These are phyloP conservation scores for Diaporthe sp. DNA, from an alignment of 2,329 filamentous ascomycete genomes.

Conservation along the genomic window DNA sequence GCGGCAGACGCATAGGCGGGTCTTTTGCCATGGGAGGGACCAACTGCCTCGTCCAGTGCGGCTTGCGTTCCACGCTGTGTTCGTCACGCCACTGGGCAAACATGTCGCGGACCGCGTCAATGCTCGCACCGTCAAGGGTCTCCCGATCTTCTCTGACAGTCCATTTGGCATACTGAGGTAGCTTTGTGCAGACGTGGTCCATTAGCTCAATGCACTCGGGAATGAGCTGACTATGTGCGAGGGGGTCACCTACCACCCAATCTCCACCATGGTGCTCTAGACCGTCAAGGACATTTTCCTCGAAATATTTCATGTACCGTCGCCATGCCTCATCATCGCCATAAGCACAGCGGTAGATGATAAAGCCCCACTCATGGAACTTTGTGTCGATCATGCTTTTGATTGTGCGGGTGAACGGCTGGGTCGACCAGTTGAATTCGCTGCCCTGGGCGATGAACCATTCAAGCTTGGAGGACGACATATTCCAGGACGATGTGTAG, in stretches of 20 bases:
- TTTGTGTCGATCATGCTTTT: neutral
- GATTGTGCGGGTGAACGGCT: neutral
- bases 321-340: conserved; percentile 1
- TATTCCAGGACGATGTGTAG: neutral
- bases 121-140: neutral
- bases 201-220: neutral
- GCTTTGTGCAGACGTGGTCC: neutral
- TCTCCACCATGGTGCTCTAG: neutral
- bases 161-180: conserved; percentile 11
- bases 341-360: conserved; percentile 7
- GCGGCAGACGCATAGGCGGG: neutral
- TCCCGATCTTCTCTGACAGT: neutral
- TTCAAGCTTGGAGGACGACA: conserved; percentile 4
- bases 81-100: conserved; percentile 1
- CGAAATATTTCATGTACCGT: neutral
- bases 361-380: neutral
- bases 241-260: neutral
- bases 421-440: neutral
- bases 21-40: neutral
- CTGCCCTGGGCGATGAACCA: conserved; percentile 9
- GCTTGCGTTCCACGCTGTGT: neutral
- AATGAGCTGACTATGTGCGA: neutral
- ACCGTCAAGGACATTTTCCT: neutral
- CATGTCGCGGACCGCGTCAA: neutral
- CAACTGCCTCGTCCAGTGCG: neutral